A percentile compares a stretch with the other conserved stretches of the same genome.
Conservation (phyloP, 371 early-diverging fungal genomes). For the Lichtheimia corymbifera region DNA sequence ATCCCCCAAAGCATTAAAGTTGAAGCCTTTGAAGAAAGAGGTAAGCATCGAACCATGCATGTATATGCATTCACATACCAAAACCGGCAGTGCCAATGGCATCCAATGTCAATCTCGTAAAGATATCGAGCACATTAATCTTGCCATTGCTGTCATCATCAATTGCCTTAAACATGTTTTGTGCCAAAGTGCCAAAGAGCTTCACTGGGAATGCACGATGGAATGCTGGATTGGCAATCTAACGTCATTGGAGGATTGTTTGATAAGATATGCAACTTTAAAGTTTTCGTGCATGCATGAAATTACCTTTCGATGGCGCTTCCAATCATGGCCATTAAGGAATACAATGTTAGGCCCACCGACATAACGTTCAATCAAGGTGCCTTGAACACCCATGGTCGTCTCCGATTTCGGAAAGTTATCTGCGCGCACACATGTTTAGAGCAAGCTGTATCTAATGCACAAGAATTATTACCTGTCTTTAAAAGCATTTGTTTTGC, state of each 20-base stretch:
- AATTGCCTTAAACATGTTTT: constrained; percentile 21
- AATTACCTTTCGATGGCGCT: constrained; percentile 25
- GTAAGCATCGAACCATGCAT: not conserved
- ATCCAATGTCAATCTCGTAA: constrained; percentile 35
- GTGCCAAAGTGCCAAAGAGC: constrained; percentile 25
- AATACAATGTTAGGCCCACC: constrained; percentile 24
- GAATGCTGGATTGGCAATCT: constrained; percentile 44
- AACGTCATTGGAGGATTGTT: not conserved
- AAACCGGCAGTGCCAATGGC: constrained; percentile 41
- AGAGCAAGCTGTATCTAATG: no score
- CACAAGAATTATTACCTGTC: constrained; percentile 10
- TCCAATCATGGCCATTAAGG: constrained; percentile 26
- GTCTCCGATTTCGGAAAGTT: constrained; percentile 25
- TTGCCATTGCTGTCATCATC: constrained; percentile 3
- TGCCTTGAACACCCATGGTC: constrained; percentile 2
- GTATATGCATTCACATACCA: constrained; percentile 17
- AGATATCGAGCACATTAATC: constrained; percentile 18
- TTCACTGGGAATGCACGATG: constrained; percentile 37
- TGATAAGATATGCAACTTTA: not conserved
- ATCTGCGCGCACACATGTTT: constrained; percentile 8
- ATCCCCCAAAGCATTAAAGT: constrained; percentile 27
- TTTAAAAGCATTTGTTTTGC: constrained; percentile 23
- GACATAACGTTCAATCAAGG: constrained; percentile 16
- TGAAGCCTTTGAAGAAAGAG: constrained; percentile 17
- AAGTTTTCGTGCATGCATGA: not conserved